These are phyloP conservation scores for Eucalyptus erythrocorys DNA, from an alignment of 345 rosid genomes.

Conservation along the genomic window DNA sequence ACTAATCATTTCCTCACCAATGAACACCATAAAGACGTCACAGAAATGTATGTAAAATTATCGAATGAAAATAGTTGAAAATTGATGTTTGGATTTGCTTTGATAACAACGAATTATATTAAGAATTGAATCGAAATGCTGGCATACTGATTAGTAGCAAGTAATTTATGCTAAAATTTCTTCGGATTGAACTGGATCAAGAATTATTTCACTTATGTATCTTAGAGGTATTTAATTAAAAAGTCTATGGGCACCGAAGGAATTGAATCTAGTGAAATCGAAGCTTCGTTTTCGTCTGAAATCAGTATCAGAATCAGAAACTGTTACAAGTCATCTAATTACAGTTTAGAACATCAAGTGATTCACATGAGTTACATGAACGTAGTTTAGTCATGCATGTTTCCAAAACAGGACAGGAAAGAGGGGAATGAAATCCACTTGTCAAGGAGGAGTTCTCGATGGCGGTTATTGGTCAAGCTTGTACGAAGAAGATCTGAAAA, in stretches of 20 bases:
- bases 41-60: too few species aligned
- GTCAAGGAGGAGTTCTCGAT: too few species aligned
- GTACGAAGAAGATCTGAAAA: too few species aligned
- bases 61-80: rapidly evolving
- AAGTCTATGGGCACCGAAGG: rapidly evolving
- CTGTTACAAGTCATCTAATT: rapidly evolving
- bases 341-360: background rate
- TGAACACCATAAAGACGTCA: background rate
- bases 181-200: rapidly evolving
- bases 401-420: too few species aligned
- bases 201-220: rapidly evolving
- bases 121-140: background rate
- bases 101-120: background rate
- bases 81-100: background rate
- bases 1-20: rapidly evolving
- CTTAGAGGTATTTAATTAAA: rapidly evolving
- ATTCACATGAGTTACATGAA: background rate
- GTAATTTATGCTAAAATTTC: background rate
- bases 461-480: too few species aligned
- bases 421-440: too few species aligned
- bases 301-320: too few species aligned
- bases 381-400: too few species aligned
- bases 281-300: background rate
- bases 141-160: rapidly evolving
- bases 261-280: background rate